Evolutionary conservation across 805 yeast species (phyloP), one percentile per base, ranked within the genome.

Genomic region (Blastobotrys chiropterorum): DNA sequence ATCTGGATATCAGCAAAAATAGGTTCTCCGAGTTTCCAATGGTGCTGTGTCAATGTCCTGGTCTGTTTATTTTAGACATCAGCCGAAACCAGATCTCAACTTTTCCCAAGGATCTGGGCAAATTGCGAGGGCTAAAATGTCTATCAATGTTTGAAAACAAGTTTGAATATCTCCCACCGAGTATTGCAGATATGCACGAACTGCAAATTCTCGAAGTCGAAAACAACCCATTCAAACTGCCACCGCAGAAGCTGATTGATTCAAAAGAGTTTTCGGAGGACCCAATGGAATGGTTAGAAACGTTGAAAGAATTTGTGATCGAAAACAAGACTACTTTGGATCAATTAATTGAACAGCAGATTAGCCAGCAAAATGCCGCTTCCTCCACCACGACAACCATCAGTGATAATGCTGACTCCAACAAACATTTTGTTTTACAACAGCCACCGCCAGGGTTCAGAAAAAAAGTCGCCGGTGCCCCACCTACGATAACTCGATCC

Each of bases 1-100:
- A 81, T 56, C 67, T 87, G 52, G 92, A 86, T 64, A 66, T 87
- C 45, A 85, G 86, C 62, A 71, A 74, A 53, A 87, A 87, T 63
- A 63, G 68, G 44, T 72, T 87, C 48, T 57, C 71, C 2, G 72
- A 68, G 45, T 74, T 86, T 44, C 90, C 95, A 0, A 64, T 59
- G 1, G 65, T 67, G 1, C 54, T 71, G 26, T 56, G 59, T 38
- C 56, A 53, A 17, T 71, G 76, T 41, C 59, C 61, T 11, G 70
- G 72, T 5, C 67, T 86, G 50, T 90, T 84, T 59, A 81, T 82
- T 48, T 66, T 86, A 42, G 92, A 86, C 65, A 64, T 86, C 17
- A 81, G 89, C 17, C 67, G 71, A 38, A 86, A 86, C 62, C 65
- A 63, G 21, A 67, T 86, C 26, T 62, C 65, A n/a, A 56, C 60